Evolutionary conservation across 768 basidiomycete genomes (phyloP).

Genomic region (Kwoniella sp.): DNA sequence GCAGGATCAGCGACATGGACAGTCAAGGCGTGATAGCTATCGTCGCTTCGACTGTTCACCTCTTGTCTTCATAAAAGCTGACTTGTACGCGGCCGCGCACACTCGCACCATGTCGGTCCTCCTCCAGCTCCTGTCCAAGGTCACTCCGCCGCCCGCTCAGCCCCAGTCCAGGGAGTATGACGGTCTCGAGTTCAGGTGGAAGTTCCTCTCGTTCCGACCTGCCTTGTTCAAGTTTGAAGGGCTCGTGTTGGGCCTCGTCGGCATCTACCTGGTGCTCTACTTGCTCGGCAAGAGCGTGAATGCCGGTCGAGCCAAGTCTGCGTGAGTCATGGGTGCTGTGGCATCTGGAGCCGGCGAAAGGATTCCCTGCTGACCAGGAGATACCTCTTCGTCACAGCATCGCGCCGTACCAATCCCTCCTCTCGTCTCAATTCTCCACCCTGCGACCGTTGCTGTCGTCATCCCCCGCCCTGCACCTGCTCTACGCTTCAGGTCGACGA

Average conservation of each 20-base stretch:
- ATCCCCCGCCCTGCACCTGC: conserved; percentile 56
- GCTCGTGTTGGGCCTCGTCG: conserved; percentile 56
- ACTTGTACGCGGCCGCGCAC: background rate
- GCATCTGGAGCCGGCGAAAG: no score
- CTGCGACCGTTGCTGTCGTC: conserved; percentile 29
- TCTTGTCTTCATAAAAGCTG: no score
- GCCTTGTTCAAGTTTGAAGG: conserved; percentile 72
- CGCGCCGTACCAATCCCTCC: conserved; percentile 58
- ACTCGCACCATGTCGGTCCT: conserved; percentile 25
- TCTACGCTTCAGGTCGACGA: conserved; percentile 81
- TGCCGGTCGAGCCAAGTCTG: conserved; percentile 59
- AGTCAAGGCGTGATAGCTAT: no score
- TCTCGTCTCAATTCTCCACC: conserved; percentile 67
- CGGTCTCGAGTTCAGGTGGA: conserved; percentile 71
- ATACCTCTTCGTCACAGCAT: conserved; percentile 54
- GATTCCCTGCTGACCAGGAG: no score
- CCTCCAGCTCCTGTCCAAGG: conserved; percentile 24
- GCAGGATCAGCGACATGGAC: no score
- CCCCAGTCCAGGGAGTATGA: conserved; percentile 62
- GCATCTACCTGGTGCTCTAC: conserved; percentile 60
- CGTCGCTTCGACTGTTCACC: background rate
- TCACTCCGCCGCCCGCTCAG: conserved; percentile 59
- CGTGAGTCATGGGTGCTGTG: conserved; percentile 58
- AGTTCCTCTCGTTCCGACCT: conserved; percentile 72
- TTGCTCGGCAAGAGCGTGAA: conserved; percentile 64